Conservation (phyloP, 2,329 filamentous ascomycete genomes). For the Furcasterigmium furcatum region DNA sequence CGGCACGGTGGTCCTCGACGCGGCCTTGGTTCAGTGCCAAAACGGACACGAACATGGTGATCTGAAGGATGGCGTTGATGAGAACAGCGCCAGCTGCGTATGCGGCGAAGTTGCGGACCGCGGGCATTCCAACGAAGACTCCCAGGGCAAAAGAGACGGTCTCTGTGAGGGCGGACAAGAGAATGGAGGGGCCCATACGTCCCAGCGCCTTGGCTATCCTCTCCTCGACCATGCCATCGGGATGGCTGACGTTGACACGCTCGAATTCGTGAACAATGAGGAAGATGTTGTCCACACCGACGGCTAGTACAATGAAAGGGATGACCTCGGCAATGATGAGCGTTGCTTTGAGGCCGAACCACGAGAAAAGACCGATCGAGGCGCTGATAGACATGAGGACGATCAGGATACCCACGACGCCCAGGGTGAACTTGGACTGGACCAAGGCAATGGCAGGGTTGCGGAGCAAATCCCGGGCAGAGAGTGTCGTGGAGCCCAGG, state of each 20-base stretch:
- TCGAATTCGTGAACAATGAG: conserved; percentile 98
- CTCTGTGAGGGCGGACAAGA: conserved; percentile 92
- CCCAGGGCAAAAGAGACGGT: conserved; percentile 91
- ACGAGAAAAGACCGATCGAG: conserved; percentile 92
- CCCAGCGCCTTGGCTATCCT: conserved; percentile 86
- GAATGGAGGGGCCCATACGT: conserved; percentile 93
- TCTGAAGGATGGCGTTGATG: conserved; percentile 94
- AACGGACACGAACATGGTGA: conserved; percentile 95
- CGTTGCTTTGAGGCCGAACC: conserved; percentile 87
- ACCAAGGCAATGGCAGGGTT: conserved; percentile 85
- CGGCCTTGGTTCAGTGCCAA: conserved; percentile 87
- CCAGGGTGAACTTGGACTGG: conserved; percentile 94
- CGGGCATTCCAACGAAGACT: conserved; percentile 94
- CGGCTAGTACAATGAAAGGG: conserved; percentile 91
- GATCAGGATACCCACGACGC: conserved; percentile 91
- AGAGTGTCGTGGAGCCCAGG: conserved; percentile 82
- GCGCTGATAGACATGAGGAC: conserved; percentile 97
- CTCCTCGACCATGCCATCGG: conserved; percentile 82
- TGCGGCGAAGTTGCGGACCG: conserved; percentile 93
- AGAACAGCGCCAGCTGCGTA: conserved; percentile 96
- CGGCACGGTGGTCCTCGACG: conserved; percentile 83
- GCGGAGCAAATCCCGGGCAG: conserved; percentile 69
- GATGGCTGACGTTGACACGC: conserved; percentile 86
- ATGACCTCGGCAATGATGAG: conserved; percentile 98
- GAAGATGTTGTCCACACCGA: conserved; percentile 99